Evolutionary conservation across 345 rosid genomes (phyloP).

Genomic region (Noccaea caerulescens): DNA sequence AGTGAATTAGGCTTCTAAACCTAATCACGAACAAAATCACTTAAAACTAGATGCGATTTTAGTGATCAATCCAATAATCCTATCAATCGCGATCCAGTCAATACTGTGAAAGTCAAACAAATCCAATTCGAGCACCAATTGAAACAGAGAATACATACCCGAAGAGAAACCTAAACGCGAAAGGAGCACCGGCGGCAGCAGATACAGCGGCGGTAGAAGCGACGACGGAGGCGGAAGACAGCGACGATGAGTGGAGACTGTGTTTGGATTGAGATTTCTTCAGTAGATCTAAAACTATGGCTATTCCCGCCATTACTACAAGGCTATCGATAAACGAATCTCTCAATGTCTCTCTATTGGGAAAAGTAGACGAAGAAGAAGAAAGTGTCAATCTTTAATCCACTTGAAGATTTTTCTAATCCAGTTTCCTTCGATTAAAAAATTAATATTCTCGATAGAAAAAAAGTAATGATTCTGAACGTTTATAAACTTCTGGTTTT

Average conservation of each 20-base stretch:
- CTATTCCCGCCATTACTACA: conserved; percentile 78
- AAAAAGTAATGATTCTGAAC: conserved; percentile 17
- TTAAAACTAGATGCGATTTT: neutral
- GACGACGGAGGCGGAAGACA: conserved; percentile 62
- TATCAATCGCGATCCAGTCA: conserved; percentile 26
- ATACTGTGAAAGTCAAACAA: conserved; percentile 28
- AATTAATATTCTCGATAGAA: conserved; percentile 33
- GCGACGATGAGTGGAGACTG: conserved; percentile 55
- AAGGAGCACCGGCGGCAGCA: conserved; percentile 67
- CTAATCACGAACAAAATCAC: conserved; percentile 18
- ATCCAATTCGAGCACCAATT: conserved; percentile 20
- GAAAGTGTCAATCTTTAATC: conserved; percentile 6
- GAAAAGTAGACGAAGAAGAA: neutral
- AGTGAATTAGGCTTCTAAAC: conserved; percentile 8
- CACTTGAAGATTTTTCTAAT: conserved; percentile 7
- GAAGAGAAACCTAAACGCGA: conserved; percentile 76
- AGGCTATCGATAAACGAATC: conserved; percentile 10
- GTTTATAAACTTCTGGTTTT: conserved; percentile 31
- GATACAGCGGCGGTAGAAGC: conserved; percentile 64
- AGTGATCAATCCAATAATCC: conserved; percentile 16
- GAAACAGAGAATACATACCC: conserved; percentile 53
- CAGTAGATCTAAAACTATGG: conserved; percentile 73
- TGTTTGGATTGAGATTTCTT: conserved; percentile 69
- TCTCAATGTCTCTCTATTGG: conserved; percentile 14
- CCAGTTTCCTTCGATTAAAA: conserved; percentile 17